A percentile compares a stretch with the other conserved stretches of the same genome.
Conservation (phyloP, 75 land plant genomes). For the Adiantum capillusveneris region DNA sequence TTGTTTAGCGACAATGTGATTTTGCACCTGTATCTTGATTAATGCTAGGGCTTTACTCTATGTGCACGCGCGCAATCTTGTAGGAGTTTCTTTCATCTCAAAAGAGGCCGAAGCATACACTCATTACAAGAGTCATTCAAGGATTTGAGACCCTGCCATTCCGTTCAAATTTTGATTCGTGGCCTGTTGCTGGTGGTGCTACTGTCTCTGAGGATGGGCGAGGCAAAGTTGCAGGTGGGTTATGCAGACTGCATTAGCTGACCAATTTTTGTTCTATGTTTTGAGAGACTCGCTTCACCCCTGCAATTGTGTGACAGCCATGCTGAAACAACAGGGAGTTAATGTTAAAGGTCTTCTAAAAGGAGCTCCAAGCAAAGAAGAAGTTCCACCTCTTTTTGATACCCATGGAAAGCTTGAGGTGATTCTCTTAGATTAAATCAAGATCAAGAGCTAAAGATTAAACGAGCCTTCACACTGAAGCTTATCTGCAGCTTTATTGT, state of each 20-base stretch:
- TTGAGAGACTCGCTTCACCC: neutral
- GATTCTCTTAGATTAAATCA: neutral
- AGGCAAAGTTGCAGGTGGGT: conserved; percentile 97
- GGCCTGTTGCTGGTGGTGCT: conserved; percentile 56
- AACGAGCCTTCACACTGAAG: too few species aligned
- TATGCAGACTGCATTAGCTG: neutral
- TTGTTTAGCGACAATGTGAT: neutral
- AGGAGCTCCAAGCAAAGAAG: conserved; percentile 63
- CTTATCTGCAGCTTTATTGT: neutral
- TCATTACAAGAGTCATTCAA: conserved; percentile 76
- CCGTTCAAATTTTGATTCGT: conserved; percentile 80
- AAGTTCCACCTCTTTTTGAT: conserved; percentile 80
- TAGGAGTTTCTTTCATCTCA: conserved; percentile 63
- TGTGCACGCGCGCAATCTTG: neutral
- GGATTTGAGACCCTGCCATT: conserved; percentile 84
- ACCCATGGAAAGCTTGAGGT: conserved; percentile 84
- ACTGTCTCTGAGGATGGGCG: conserved; percentile 84
- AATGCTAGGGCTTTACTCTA: neutral
- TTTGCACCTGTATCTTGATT: neutral
- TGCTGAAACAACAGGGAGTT: conserved; percentile 93
- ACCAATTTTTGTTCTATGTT: neutral
- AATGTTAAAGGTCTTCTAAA: conserved; percentile 77
- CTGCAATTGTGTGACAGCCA: conserved; percentile 32
- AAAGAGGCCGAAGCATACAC: conserved; percentile 63
- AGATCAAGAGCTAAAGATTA: neutral